phyloP scores from a whole-genome alignment of 352 stramenopile genomes.

The Pythium brachiatum region DNA sequence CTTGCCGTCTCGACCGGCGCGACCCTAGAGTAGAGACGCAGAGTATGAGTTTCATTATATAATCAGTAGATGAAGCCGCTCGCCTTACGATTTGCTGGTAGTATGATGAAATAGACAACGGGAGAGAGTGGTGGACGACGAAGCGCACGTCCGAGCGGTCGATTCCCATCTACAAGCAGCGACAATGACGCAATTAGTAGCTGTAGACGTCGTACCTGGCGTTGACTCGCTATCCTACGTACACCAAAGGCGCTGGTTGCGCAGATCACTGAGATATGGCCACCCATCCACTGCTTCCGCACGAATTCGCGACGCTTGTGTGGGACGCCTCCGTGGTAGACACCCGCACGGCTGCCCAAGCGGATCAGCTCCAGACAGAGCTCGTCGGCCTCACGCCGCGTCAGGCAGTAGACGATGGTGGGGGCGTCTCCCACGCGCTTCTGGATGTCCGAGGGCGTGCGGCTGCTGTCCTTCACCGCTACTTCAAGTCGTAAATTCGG shows the following conservation, averaged over 20 bases:
- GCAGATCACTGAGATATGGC: conserved; percentile 69
- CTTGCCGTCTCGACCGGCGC: conserved; percentile 62
- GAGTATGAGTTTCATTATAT: neutral
- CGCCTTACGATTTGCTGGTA: conserved; percentile 72
- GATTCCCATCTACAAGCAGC: conserved; percentile 67
- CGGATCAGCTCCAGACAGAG: conserved; percentile 52
- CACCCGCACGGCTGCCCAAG: conserved; percentile 47
- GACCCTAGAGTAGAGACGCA: conserved; percentile 38
- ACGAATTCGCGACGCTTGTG: conserved; percentile 64
- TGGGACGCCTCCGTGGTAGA: conserved; percentile 69
- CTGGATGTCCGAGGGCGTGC: conserved; percentile 31
- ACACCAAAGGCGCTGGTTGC: conserved; percentile 80
- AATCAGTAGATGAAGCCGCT: neutral
- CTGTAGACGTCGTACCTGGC: too few species aligned
- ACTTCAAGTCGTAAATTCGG: conserved; percentile 64
- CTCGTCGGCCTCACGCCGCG: conserved; percentile 63
- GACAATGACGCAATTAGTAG: conserved; percentile 1
- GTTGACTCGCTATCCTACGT: too few species aligned
- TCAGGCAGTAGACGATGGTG: conserved; percentile 77
- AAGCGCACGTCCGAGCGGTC: conserved; percentile 73
- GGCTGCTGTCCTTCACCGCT: conserved; percentile 35
- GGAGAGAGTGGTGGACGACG: conserved; percentile 70
- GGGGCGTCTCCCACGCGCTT: conserved; percentile 29
- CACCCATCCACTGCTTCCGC: conserved; percentile 77
- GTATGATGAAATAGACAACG: conserved; percentile 64